Conservation (phyloP, 768 basidiomycete genomes). For the Mycena alexandri region DNA sequence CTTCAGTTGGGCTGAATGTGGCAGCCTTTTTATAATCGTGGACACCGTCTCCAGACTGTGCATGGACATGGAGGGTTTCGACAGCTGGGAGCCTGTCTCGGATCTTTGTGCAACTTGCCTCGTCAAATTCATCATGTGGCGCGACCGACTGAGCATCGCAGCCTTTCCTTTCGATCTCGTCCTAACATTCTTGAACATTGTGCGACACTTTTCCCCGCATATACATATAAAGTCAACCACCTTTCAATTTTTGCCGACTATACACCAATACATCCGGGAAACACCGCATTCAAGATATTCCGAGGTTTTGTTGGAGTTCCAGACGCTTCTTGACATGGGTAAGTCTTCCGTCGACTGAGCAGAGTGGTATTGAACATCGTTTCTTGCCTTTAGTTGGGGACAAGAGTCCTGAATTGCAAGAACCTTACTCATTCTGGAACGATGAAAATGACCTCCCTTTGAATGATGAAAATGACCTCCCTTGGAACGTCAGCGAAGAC, state of each 20-base stretch:
- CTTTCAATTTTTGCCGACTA: slow-evolving; percentile 1
- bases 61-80: slow-evolving; percentile 7
- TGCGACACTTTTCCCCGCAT: not conserved
- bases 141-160: slow-evolving; percentile 7
- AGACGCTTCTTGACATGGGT: slow-evolving; percentile 14
- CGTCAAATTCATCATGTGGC: slow-evolving; percentile 17
- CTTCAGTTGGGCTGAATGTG: slow-evolving; percentile 21
- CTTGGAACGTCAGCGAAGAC: not conserved
- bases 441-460: slow-evolving; percentile 1
- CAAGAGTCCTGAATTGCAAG: not conserved
- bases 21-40: slow-evolving; percentile 12
- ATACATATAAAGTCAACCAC: not conserved
- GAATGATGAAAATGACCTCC: not conserved
- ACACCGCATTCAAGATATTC: slow-evolving; percentile 21
- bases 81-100: slow-evolving; percentile 9
- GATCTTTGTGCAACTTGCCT: slow-evolving; percentile 19
- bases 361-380: no score
- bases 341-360: not conserved
- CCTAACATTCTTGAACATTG: slow-evolving; percentile 1
- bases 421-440: not conserved
- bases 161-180: slow-evolving; percentile 20
- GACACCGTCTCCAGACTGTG: slow-evolving; percentile 15
- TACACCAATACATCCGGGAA: slow-evolving; percentile 14
- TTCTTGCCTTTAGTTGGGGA: not conserved
- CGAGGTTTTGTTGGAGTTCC: slow-evolving; percentile 12